Evolutionary conservation across 208 protist species (phyloP), one percentile per base, ranked within the genome.

Genomic region (Leptomonas seymouri): DNA sequence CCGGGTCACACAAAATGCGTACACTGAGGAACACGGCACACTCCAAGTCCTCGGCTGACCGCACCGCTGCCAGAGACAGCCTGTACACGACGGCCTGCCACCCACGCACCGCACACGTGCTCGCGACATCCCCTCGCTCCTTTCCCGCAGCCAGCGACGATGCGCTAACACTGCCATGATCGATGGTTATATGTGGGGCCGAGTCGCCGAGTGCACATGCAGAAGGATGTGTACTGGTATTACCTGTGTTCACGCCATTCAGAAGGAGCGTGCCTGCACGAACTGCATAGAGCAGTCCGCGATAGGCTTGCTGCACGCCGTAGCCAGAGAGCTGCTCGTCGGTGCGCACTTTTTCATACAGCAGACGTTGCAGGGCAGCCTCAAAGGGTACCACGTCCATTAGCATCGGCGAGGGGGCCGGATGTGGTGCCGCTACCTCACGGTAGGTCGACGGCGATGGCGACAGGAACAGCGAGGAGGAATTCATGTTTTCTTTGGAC

Each of bases 281-380:
- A 12, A 87, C 84, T 16, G 85, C 87, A 58, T 86, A 80, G 3
- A 77, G 44, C 4, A 96, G 21, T 5, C 82, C 77, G 6, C 91
- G 91, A 20, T 90, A 71, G 0, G 91, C 86, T 62, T 96, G 91
- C 5, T 77, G 67, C 3, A 93, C 54, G 23, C 71, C 57, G 69
- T 96, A 96, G 64, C 92, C 88, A 30, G 74, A 72, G 20, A 94
- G 69, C 41, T 87, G 80, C 18, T 92, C 88, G 31, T 96, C 88
- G 15, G 57, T 71, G 48, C 55, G 68, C 0, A 94, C 75, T 23
- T 69, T 59, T 8, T 77, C 75, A 14, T 81, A 74, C 28, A 92
- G 30, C 7, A 96, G 68, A 1, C 87, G 78, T 21, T 92, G 80
- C 42, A 96, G 68, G 1, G 86, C 67, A 5, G 80, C 76, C 31